phyloP scores from a whole-genome alignment of 2,329 filamentous ascomycete genomes.

The Fusarium setosum region DNA sequence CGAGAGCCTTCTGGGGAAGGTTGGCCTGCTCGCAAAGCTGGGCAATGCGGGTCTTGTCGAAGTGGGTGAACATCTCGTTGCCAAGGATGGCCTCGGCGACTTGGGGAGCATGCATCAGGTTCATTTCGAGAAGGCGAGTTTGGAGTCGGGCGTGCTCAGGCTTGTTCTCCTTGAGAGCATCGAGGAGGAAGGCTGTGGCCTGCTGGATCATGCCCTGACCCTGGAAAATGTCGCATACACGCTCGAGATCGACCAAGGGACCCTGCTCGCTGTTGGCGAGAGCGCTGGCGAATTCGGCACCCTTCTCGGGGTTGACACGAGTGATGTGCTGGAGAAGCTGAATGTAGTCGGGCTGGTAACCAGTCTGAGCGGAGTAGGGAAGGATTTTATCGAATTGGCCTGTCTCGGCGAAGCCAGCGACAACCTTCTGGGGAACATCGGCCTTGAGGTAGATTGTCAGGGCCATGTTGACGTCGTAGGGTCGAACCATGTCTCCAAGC shows the following conservation, averaged over 20 bases:
- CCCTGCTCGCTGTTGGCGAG: conserved; percentile 91
- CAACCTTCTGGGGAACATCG: conserved; percentile 91
- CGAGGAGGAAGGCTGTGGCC: conserved; percentile 96
- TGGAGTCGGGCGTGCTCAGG: conserved; percentile 94
- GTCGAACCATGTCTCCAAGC: conserved; percentile 91
- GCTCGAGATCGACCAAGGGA: conserved; percentile 89
- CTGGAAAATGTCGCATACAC: conserved; percentile 97
- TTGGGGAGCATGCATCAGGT: conserved; percentile 93
- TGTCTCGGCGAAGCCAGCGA: conserved; percentile 93
- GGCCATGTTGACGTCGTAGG: conserved; percentile 89
- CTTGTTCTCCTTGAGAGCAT: conserved; percentile 93
- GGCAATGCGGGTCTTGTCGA: conserved; percentile 90
- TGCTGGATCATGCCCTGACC: conserved; percentile 98
- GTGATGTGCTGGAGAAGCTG: conserved; percentile 92
- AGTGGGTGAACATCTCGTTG: conserved; percentile 98
- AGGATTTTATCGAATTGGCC: conserved; percentile 98
- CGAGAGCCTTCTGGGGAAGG: conserved; percentile 85
- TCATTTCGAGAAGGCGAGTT: conserved; percentile 97
- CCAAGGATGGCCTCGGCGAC: conserved; percentile 97
- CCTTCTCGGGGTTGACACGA: conserved; percentile 91
- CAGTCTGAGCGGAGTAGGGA: conserved; percentile 84
- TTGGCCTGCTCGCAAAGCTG: conserved; percentile 94
- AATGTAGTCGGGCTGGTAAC: conserved; percentile 96
- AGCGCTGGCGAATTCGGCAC: conserved; percentile 91
- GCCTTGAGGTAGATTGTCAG: conserved; percentile 91